Percentiles rank a stretch among this genome's conserved stretches.
These are phyloP conservation scores for Pythium brassicae DNA, from an alignment of 352 stramenopile genomes.

Conservation along the genomic window DNA sequence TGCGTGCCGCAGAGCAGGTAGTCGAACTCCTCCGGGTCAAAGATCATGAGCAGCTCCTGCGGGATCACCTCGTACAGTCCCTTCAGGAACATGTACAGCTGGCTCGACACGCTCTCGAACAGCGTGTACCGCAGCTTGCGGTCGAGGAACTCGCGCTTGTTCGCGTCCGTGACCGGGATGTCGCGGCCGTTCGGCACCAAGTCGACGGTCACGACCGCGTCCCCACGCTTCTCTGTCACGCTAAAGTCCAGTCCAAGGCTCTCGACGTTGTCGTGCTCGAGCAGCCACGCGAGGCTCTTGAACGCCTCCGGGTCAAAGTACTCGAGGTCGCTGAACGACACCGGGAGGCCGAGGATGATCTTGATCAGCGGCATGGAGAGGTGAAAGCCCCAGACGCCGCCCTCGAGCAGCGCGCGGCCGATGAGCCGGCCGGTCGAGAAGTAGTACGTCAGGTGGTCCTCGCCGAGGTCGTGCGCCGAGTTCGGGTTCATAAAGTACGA, in stretches of 20 bases:
- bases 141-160: constrained; percentile 89
- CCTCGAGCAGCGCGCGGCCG: constrained; percentile 71
- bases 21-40: constrained; percentile 97
- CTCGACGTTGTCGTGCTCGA: constrained; percentile 30
- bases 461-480: constrained; percentile 37
- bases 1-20: constrained; percentile 93
- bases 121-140: constrained; percentile 88
- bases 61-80: constrained; percentile 93
- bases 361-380: constrained; percentile 95
- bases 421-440: constrained; percentile 57
- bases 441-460: constrained; percentile 63
- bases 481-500: constrained; percentile 62
- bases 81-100: constrained; percentile 78
- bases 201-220: constrained; percentile 23
- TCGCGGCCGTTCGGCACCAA: constrained; percentile 32
- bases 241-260: constrained; percentile 41
- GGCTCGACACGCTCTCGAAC: constrained; percentile 76
- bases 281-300: constrained; percentile 47
- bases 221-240: constrained; percentile 15
- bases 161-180: constrained; percentile 87
- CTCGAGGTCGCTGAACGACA: constrained; percentile 77
- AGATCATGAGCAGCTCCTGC: constrained; percentile 88
- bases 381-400: constrained; percentile 90
- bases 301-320: constrained; percentile 39
- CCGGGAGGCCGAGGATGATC: constrained; percentile 93